Percentiles rank a stretch among this genome's conserved stretches.
phyloP scores from a whole-genome alignment of 2,329 filamentous ascomycete species.

The Intubia oerlemansii region DNA sequence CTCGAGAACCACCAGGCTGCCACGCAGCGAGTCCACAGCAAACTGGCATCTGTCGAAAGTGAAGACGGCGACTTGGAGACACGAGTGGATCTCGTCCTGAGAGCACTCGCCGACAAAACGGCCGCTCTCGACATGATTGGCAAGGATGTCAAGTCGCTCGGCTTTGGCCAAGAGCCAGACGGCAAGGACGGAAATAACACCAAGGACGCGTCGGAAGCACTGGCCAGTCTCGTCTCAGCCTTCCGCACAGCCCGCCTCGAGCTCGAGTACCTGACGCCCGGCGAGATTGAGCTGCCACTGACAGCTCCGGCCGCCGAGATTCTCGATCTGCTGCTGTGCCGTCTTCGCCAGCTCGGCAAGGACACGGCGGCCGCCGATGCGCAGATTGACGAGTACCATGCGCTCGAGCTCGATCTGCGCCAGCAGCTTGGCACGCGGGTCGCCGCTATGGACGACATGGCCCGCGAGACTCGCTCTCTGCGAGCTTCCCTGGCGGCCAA shows the following conservation, averaged over 20 bases:
- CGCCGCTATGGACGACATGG: conserved; percentile 25
- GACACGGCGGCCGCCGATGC: conserved; percentile 25
- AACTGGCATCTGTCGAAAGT: conserved; percentile 12
- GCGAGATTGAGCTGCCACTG: conserved; percentile 31
- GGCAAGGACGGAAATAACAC: conserved; percentile 8
- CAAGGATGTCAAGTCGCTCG: conserved; percentile 15
- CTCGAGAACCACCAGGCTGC: conserved; percentile 25
- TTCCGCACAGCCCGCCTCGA: conserved; percentile 37
- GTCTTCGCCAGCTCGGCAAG: conserved; percentile 26
- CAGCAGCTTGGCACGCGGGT: conserved; percentile 33
- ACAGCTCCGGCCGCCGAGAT: conserved; percentile 31
- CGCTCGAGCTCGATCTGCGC: conserved; percentile 30
- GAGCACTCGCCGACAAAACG: conserved; percentile 25
- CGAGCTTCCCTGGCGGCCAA: not conserved
- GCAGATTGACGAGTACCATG: conserved; percentile 38
- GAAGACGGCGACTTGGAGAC: conserved; percentile 15
- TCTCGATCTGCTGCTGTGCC: conserved; percentile 29
- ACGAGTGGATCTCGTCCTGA: conserved; percentile 21
- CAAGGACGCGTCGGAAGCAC: conserved; percentile 23
- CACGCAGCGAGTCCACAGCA: conserved; percentile 15
- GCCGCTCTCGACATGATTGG: conserved; percentile 16
- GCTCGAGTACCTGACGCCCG: conserved; percentile 38
- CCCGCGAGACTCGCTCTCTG: too few relatives aligned
- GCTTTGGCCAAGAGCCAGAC: conserved; percentile 25
- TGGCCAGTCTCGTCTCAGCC: conserved; percentile 23